Conservation (phyloP, 805 yeast species). For the Teunomyces funiuensis region DNA sequence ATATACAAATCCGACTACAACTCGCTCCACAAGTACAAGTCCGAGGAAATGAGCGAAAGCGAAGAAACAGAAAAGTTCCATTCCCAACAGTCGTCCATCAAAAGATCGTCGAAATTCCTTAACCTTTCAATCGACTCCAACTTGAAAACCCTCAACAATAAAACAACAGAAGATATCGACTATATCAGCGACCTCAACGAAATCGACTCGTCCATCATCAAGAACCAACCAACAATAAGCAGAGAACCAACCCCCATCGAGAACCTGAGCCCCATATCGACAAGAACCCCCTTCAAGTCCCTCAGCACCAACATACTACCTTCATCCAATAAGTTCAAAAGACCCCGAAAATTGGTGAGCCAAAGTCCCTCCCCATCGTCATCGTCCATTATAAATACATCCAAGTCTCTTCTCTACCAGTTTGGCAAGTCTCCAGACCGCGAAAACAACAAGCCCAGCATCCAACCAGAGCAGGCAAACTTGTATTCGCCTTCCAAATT, state of each 20-base stretch:
- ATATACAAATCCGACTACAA: neutral
- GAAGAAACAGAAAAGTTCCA: slow-evolving; percentile 11
- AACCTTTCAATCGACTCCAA: slow-evolving; percentile 39
- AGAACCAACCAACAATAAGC: slow-evolving; percentile 6
- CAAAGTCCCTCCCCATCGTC: slow-evolving; percentile 44
- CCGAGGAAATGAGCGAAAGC: slow-evolving; percentile 8
- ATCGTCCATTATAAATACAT: slow-evolving; percentile 11
- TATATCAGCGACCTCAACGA: slow-evolving; percentile 26
- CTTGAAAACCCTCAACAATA: slow-evolving; percentile 11
- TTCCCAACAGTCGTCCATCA: slow-evolving; percentile 28
- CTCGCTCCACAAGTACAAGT: slow-evolving; percentile 4
- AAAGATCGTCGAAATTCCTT: slow-evolving; percentile 42
- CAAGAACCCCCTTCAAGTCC: slow-evolving; percentile 9
- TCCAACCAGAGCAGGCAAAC: slow-evolving; percentile 6
- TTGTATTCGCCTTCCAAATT: slow-evolving; percentile 29
- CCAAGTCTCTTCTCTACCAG: slow-evolving; percentile 11
- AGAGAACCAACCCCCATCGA: slow-evolving; percentile 11
- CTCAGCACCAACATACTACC: slow-evolving; percentile 8
- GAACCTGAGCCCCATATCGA: slow-evolving; percentile 12
- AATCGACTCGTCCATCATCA: slow-evolving; percentile 19
- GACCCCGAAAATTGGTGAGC: slow-evolving; percentile 45
- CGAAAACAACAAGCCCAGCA: neutral
- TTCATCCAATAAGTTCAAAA: slow-evolving; percentile 33
- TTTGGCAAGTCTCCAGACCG: slow-evolving; percentile 10
- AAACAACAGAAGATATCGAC: slow-evolving; percentile 20